These are phyloP conservation scores for Rachicladosporium sp. DNA, from an alignment of 2,329 filamentous ascomycete genomes.

Conservation along the genomic window DNA sequence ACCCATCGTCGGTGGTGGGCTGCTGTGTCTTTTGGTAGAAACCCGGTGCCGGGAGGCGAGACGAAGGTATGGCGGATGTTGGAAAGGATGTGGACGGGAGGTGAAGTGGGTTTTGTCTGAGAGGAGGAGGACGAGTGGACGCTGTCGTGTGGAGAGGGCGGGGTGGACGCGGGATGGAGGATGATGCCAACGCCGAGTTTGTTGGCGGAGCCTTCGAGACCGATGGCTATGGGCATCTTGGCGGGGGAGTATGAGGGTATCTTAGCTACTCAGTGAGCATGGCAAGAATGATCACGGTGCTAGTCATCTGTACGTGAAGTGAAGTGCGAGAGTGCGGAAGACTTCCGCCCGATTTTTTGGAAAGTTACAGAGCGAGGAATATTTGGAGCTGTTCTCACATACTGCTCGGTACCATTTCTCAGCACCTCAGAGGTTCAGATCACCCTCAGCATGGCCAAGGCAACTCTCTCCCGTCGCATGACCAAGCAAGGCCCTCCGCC, in stretches of 20 bases:
- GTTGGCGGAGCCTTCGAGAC: slow-evolving; percentile 89
- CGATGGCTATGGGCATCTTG: slow-evolving; percentile 47
- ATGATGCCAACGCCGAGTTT: slow-evolving; percentile 94
- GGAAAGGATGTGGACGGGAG: slow-evolving; percentile 59
- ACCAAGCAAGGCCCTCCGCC: slow-evolving; percentile 86
- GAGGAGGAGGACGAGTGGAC: slow-evolving; percentile 13
- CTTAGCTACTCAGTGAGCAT: too few species aligned
- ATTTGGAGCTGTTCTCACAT: too few species aligned
- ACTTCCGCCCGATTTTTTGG: too few species aligned
- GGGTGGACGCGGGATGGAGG: slow-evolving; percentile 47
- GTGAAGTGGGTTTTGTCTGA: slow-evolving; percentile 13
- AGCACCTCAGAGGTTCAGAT: too few species aligned
- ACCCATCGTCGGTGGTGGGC: slow-evolving; percentile 83
- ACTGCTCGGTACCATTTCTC: too few species aligned
- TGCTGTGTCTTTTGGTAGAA: slow-evolving; percentile 92
- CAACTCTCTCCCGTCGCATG: slow-evolving; percentile 53
- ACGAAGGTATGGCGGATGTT: slow-evolving; percentile 92
- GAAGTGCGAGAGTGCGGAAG: too few species aligned
- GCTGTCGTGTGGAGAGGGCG: slow-evolving; percentile 23
- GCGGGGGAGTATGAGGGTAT: too few species aligned
- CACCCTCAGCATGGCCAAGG: too few species aligned
- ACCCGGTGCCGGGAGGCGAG: slow-evolving; percentile 83
- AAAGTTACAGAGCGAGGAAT: too few species aligned
- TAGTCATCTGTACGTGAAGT: too few species aligned
- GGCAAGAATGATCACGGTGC: too few species aligned